phyloP scores from a whole-genome alignment of 2,329 filamentous ascomycete genomes.

The Trichoderma arundinaceum region DNA sequence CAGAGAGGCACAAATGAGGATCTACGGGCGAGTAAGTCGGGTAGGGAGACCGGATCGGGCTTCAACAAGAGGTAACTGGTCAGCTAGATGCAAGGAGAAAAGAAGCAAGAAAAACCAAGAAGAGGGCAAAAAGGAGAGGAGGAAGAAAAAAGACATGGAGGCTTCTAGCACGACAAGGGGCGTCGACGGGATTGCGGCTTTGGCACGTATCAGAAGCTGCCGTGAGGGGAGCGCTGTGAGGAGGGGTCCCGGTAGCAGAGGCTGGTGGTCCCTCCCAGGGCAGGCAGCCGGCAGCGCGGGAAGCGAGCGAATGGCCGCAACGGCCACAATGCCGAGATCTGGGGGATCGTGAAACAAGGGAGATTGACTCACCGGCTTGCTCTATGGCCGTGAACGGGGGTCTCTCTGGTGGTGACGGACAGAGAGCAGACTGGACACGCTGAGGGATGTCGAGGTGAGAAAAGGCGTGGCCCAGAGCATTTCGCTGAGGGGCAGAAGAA shows the following conservation, averaged over 20 bases:
- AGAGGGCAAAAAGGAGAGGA: not conserved
- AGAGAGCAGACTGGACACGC: too few relatives aligned
- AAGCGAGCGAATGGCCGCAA: constrained; percentile 27
- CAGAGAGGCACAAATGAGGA: constrained; percentile 15
- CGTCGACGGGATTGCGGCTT: not conserved
- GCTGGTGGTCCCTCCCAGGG: not conserved
- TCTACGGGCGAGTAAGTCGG: constrained; percentile 12
- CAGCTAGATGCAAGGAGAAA: not conserved
- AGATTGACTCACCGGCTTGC: constrained; percentile 1
- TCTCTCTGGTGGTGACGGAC: too few relatives aligned
- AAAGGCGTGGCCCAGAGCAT: too few relatives aligned
- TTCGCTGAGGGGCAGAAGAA: constrained; percentile 1
- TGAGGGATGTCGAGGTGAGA: constrained; percentile 12
- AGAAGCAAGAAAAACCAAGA: not conserved
- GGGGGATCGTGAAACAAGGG: constrained; percentile 11
- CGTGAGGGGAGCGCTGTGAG: constrained; percentile 6
- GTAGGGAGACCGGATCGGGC: not conserved
- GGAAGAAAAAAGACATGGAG: constrained; percentile 7
- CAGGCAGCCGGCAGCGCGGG: constrained; percentile 4
- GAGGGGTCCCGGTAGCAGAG: constrained; percentile 27
- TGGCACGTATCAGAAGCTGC: constrained; percentile 12
- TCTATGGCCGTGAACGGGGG: constrained; percentile 1
- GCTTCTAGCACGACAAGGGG: constrained; percentile 14
- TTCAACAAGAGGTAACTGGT: not conserved
- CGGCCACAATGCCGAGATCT: constrained; percentile 19